Conservation (phyloP, 2,329 filamentous ascomycete species). For the Verticillium nonalfalfae region DNA sequence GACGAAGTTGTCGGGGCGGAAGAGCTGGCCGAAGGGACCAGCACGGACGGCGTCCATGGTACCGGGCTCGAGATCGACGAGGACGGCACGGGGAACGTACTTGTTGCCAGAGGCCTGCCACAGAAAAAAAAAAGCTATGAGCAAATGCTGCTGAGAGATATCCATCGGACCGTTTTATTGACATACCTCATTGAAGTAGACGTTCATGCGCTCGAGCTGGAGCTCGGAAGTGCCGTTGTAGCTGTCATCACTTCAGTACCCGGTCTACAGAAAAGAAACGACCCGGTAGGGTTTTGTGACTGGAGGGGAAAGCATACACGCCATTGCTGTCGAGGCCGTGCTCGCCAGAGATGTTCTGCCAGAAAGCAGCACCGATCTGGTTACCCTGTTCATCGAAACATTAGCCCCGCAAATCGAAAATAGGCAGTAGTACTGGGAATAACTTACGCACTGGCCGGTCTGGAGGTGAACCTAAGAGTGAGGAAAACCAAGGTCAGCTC, state of each 20-base stretch:
- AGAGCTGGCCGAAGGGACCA: slow-evolving; percentile 96
- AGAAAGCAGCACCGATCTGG: slow-evolving; percentile 99
- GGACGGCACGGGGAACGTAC: slow-evolving; percentile 97
- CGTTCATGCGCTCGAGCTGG: slow-evolving; percentile 99
- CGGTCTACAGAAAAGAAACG: too few species aligned
- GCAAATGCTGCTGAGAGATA: background rate
- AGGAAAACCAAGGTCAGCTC: slow-evolving; percentile 47
- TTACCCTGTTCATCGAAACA: slow-evolving; percentile 66
- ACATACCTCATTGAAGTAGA: slow-evolving; percentile 84
- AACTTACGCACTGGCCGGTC: slow-evolving; percentile 95
- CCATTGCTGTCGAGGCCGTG: slow-evolving; percentile 97
- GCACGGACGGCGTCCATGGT: slow-evolving; percentile 99
- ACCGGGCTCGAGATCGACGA: slow-evolving; percentile 98
- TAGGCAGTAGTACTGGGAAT: background rate
- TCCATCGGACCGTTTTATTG: background rate
- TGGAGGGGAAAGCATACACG: slow-evolving; percentile 58
- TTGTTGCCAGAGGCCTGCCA: slow-evolving; percentile 88
- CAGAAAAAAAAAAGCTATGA: background rate
- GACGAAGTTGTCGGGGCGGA: slow-evolving; percentile 99
- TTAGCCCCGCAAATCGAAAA: slow-evolving; percentile 23
- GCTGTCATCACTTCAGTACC: slow-evolving; percentile 31
- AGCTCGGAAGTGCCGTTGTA: slow-evolving; percentile 98
- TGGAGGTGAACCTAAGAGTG: slow-evolving; percentile 88
- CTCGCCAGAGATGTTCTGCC: slow-evolving; percentile 83
- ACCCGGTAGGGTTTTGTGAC: too few species aligned